Base-by-base conservation (phyloP, 257 asterid species). In the Ilex aquifolium region DNA sequence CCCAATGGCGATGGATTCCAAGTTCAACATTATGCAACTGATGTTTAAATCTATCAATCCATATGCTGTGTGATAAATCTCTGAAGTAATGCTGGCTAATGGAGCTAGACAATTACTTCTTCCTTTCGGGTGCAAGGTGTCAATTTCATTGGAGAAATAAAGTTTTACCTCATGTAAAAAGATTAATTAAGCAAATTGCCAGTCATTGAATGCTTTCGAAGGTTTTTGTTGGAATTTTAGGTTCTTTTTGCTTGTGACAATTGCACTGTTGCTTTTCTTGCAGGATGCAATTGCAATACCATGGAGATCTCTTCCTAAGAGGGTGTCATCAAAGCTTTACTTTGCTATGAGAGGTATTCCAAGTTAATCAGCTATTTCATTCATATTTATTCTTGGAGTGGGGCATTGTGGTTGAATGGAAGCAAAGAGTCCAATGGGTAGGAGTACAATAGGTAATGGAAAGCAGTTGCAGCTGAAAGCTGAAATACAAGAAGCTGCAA, bases 281-380 rank as follows among this genome's bases (percentile, higher is more conserved):
- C 80, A 92, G 97, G 94, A 87, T 68, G 91, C 97, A 75, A 75
- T 87, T 73, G 80, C 93, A 51, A 74, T 83, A 69, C 95, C 97
- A 3, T 92, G 99, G 99, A 79, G 63, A 66, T 85, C 91, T 66
- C 93, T 92, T 72, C 95, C 99, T 0, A 80, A 76, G 83, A 85
- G 76, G 80, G 68, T 85, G 42, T 80, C 97, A 32, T 80, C 97
- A 32, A 92, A 92, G 83, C 73, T 89, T 76, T 89, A 79, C 80
- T 81, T 82, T 54, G 91, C 96, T 63, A 79, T 89, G 88, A 83
- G 97, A 87, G 99, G 99, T 92, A 21, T 21, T 21, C 27, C 27
- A 87, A 53, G n/a, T 10, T 46, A 46, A 3, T 3, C 52, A 2
- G 13, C 4, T 10, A 3, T 46, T 46, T 46, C n/a, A 2, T 46